A percentile compares a stretch with the other conserved stretches of the same genome.
Evolutionary conservation across 2,329 filamentous ascomycete genomes (phyloP).

Genomic region (Neonectria punicea): DNA sequence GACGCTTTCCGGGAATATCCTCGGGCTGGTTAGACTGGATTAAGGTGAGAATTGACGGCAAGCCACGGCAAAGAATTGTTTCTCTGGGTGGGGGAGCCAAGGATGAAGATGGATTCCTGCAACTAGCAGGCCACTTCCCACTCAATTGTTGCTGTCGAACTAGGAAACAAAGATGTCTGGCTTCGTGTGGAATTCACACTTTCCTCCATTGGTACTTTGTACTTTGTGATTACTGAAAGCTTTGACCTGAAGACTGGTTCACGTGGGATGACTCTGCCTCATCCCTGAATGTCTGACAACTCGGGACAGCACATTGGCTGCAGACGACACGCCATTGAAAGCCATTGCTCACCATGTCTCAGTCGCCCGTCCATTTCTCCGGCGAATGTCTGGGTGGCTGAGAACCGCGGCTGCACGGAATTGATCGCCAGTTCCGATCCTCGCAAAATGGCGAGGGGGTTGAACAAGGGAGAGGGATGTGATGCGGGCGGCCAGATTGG

Average conservation of each 20-base stretch:
- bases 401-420: constrained; percentile 1
- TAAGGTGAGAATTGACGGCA: background rate
- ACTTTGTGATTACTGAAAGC: background rate
- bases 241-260: background rate
- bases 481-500: constrained; percentile 11
- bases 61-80: background rate
- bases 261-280: constrained; percentile 2
- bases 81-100: background rate
- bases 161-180: background rate
- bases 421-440: constrained; percentile 22
- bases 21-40: too few relatives aligned
- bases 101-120: background rate
- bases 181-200: background rate
- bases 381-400: background rate
- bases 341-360: background rate
- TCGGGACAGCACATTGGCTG: background rate
- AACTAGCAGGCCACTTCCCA: constrained; percentile 14
- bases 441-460: background rate
- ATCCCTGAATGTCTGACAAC: constrained; percentile 20
- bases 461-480: background rate
- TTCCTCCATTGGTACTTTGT: background rate
- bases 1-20: background rate
- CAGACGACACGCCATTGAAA: background rate
- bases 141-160: background rate
- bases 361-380: background rate